Conservation (phyloP, 2,329 filamentous ascomycete genomes). For the Exophiala calicioides region DNA sequence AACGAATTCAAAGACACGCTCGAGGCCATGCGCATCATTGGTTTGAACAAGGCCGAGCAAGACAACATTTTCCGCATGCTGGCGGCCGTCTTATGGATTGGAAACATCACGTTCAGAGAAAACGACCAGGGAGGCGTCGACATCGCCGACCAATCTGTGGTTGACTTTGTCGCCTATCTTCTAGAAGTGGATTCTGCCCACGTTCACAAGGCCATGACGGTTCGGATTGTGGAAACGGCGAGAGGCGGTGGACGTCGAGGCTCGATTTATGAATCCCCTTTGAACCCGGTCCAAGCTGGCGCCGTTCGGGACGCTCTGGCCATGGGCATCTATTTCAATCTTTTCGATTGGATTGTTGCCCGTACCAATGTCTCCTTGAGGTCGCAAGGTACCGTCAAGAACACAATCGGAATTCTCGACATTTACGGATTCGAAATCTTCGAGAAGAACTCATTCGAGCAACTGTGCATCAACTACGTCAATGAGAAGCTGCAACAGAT, state of each 20-base stretch:
- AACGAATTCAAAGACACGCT: slow-evolving; percentile 88
- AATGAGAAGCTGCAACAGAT: slow-evolving; percentile 99
- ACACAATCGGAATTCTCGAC: slow-evolving; percentile 94
- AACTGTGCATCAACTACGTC: slow-evolving; percentile 99
- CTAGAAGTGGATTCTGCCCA: slow-evolving; percentile 80
- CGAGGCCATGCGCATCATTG: slow-evolving; percentile 93
- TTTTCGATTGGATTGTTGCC: slow-evolving; percentile 98
- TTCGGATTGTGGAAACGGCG: slow-evolving; percentile 76
- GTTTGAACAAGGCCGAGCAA: slow-evolving; percentile 81
- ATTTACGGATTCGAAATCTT: slow-evolving; percentile 99
- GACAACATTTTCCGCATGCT: slow-evolving; percentile 97
- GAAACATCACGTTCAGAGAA: slow-evolving; percentile 88
- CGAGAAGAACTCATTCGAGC: slow-evolving; percentile 98
- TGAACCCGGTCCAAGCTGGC: slow-evolving; percentile 82
- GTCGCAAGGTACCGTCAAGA: slow-evolving; percentile 71
- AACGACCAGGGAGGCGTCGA: slow-evolving; percentile 86
- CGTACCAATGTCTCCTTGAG: slow-evolving; percentile 87
- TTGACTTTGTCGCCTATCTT: slow-evolving; percentile 92
- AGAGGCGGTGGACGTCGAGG: slow-evolving; percentile 63
- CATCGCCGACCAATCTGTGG: slow-evolving; percentile 83
- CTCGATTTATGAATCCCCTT: slow-evolving; percentile 70
- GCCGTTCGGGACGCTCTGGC: slow-evolving; percentile 88
- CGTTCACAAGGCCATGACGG: slow-evolving; percentile 83
- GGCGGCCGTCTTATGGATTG: slow-evolving; percentile 86
- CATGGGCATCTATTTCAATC: slow-evolving; percentile 95